phyloP scores from a whole-genome alignment of 768 basidiomycete species.

The Russula olivacea region DNA sequence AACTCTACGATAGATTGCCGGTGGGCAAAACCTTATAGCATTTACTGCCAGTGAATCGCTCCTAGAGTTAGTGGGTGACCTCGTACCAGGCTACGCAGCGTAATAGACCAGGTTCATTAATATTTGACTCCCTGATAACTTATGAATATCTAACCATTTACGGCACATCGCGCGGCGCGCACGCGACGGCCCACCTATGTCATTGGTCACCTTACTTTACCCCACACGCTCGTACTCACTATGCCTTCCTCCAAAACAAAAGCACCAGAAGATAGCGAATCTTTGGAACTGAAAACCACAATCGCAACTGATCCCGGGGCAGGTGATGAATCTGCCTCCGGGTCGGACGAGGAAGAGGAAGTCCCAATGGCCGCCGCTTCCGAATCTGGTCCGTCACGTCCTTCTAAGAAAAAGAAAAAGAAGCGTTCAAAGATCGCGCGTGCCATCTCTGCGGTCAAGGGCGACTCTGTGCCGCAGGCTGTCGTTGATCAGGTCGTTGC shows the following conservation, averaged over 20 bases:
- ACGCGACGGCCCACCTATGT: too few relatives aligned
- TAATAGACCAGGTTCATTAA: too few relatives aligned
- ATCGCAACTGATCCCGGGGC: constrained; percentile 6
- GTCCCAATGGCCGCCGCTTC: constrained; percentile 12
- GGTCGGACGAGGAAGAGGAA: constrained; percentile 9
- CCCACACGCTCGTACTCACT: neutral
- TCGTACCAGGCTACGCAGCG: too few relatives aligned
- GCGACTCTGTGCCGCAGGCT: constrained; percentile 56
- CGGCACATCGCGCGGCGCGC: too few relatives aligned
- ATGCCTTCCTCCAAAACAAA: constrained; percentile 18
- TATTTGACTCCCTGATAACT: too few relatives aligned
- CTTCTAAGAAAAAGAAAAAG: constrained; percentile 83
- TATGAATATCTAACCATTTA: too few relatives aligned
- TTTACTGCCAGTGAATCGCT: too few relatives aligned
- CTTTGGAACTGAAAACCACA: neutral
- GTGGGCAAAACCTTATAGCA: too few relatives aligned
- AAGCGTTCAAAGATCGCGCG: constrained; percentile 69
- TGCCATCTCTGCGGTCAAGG: constrained; percentile 43
- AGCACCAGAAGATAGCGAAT: neutral
- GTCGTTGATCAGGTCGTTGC: constrained; percentile 62
- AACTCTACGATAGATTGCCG: too few relatives aligned
- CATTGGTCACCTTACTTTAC: too few relatives aligned
- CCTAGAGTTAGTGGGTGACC: too few relatives aligned
- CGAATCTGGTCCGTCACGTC: constrained; percentile 31
- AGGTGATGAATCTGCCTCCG: constrained; percentile 6